Conservation (phyloP, 768 basidiomycete species). For the Cystobasidium onofrii region DNA sequence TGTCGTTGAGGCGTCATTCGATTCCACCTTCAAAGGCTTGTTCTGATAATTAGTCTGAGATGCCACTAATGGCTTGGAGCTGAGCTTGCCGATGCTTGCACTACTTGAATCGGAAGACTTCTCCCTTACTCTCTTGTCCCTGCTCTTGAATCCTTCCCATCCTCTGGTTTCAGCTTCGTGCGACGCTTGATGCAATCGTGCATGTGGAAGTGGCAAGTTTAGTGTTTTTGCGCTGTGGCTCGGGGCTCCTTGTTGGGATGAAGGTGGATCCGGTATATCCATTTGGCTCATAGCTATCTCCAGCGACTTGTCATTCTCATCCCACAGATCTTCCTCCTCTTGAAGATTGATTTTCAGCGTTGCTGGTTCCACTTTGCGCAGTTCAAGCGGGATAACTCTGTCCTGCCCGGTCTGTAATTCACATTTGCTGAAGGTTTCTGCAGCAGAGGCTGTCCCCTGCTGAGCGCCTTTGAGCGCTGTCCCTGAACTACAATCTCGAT, state of each 20-base stretch:
- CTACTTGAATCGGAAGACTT: neutral
- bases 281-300: slow-evolving; percentile 26
- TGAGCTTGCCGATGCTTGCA: neutral
- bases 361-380: neutral
- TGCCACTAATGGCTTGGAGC: neutral
- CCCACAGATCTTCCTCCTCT: slow-evolving; percentile 3
- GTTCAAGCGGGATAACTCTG: neutral
- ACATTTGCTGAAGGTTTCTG: neutral
- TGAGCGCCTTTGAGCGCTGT: neutral
- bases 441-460: neutral
- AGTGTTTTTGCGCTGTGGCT: neutral
- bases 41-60: neutral
- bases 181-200: neutral
- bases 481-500: neutral
- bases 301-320: slow-evolving; percentile 10
- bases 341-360: neutral
- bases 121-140: neutral
- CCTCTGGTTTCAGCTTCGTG: neutral
- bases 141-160: slow-evolving; percentile 7
- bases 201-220: neutral
- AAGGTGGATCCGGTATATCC: slow-evolving; percentile 9
- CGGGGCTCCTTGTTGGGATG: neutral
- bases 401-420: too few relatives aligned
- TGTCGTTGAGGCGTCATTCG: neutral
- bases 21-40: neutral